Conservation (phyloP, 1,139 yeast species). For the Ashbya aceris region DNA sequence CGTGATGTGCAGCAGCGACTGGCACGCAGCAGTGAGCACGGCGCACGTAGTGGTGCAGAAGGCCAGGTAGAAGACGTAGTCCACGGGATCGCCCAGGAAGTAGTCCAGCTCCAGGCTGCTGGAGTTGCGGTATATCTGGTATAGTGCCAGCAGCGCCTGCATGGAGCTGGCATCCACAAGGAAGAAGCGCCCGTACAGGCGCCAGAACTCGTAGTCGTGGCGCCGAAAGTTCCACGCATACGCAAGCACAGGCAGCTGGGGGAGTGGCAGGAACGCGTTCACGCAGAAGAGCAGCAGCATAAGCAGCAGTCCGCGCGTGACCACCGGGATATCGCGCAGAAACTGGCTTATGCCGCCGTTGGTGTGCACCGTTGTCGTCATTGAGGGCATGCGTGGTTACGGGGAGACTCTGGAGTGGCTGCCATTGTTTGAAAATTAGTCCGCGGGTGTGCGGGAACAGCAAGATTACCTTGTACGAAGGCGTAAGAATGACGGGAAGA, state of each 20-base stretch:
- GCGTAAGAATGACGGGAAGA: too few relatives aligned
- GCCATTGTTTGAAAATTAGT: too few relatives aligned
- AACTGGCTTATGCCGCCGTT: not conserved
- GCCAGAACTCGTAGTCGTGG: constrained; percentile 20
- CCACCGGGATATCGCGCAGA: not conserved
- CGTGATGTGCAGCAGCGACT: constrained; percentile 6
- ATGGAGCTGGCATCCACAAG: constrained; percentile 19
- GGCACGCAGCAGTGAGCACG: constrained; percentile 9
- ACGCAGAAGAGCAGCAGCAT: not conserved
- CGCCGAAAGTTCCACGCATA: constrained; percentile 14
- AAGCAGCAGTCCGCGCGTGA: not conserved
- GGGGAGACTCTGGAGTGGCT: too few relatives aligned
- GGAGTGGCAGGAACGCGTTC: not conserved
- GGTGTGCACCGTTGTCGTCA: not conserved
- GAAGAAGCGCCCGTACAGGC: constrained; percentile 21
- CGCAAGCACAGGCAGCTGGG: constrained; percentile 2
- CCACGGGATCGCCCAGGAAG: constrained; percentile 15
- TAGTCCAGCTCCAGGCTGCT: constrained; percentile 20
- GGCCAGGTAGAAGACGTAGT: constrained; percentile 22
- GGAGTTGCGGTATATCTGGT: constrained; percentile 23
- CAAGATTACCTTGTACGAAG: not conserved
- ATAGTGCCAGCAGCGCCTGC: constrained; percentile 23
- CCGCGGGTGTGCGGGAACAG: too few relatives aligned
- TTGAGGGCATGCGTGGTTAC: not conserved
- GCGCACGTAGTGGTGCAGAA: constrained; percentile 13